Evolutionary conservation across 768 basidiomycete genomes (phyloP), one percentile per base, ranked within the genome.

Genomic region (Serendipita sp.): DNA sequence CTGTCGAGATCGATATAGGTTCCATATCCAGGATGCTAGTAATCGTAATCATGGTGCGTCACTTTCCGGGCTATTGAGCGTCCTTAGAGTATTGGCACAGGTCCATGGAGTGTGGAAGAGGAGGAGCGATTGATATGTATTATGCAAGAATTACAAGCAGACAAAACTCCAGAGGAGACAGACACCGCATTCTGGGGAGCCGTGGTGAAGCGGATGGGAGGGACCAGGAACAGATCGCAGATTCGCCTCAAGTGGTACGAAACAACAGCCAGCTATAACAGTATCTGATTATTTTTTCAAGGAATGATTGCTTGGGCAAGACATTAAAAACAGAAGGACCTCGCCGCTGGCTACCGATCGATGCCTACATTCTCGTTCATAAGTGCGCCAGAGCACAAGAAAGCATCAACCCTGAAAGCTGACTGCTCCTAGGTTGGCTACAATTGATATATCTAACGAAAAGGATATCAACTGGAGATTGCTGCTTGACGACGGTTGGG

Each of bases 391-490:
- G 4, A 30, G n/a, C 35, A 11, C 10, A 28, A 24, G 16, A 32
- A 5, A 41, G 13, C 38, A 41, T 41, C 24, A 41, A 41, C 32
- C 51, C 51, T 58, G 4, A 65, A 67, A 62, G 24, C 51, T 41
- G 54, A 63, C 41, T 41, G 44, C 63, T 4, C 62, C 45, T 69
- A 92, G 89, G 72, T 77, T 92, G 60, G 86, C 86, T 70, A 83
- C 86, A 0, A 72, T 91, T 54, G 80, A 84, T 65, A 86, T 91
- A 63, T 78, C 80, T 48, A 85, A 91, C 69, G 89, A 92, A 69
- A 86, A 83, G 34, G 90, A 92, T 70, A 86, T 92, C 53, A 86
- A 89, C 69, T 92, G 89, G 90, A 89, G 88, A 70, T 78, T 79
- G 16, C 76, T 92, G 10, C 76, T 82, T 0, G 89, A 92, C 71